These are phyloP conservation scores for Sclerotinia subarctica DNA, from an alignment of 2,329 filamentous ascomycete species.

Conservation along the genomic window DNA sequence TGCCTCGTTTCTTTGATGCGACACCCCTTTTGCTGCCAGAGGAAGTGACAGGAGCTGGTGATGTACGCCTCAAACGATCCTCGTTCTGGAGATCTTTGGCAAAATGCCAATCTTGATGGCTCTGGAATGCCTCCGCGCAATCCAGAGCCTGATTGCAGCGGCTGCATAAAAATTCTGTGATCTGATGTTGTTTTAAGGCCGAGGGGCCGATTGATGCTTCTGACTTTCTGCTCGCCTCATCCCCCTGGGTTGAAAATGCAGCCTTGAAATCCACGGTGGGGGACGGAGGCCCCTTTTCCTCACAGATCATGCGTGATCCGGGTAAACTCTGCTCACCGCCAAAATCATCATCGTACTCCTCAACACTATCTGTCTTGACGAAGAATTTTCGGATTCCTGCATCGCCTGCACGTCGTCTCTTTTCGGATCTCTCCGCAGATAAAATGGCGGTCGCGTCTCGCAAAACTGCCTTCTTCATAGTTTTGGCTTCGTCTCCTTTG, in stretches of 20 bases:
- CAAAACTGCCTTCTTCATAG: constrained; percentile 42
- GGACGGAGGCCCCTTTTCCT: constrained; percentile 22
- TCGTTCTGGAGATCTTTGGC: constrained; percentile 75
- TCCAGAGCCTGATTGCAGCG: constrained; percentile 64
- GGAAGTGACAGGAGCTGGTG: constrained; percentile 23
- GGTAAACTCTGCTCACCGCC: constrained; percentile 32
- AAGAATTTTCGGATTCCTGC: constrained; percentile 37
- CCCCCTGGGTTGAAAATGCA: constrained; percentile 24
- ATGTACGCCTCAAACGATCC: constrained; percentile 26
- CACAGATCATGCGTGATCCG: constrained; percentile 22
- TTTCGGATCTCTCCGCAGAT: constrained; percentile 33
- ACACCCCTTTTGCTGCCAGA: constrained; percentile 38
- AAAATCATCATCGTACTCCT: constrained; percentile 35
- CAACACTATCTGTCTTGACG: constrained; percentile 31
- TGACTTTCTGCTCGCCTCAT: constrained; percentile 37
- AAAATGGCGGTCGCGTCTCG: constrained; percentile 24
- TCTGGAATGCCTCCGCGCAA: constrained; percentile 57
- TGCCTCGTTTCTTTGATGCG: constrained; percentile 32
- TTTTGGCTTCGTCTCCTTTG: constrained; percentile 64
- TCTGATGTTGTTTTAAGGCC: constrained; percentile 39
- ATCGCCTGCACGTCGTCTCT: constrained; percentile 36
- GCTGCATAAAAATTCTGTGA: constrained; percentile 51
- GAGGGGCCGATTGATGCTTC: constrained; percentile 27
- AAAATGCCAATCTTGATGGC: constrained; percentile 92
- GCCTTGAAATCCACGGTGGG: constrained; percentile 13